Evolutionary conservation across 768 basidiomycete genomes (phyloP), one percentile per base, ranked within the genome.

Genomic region (Guyanaporus albipodus): DNA sequence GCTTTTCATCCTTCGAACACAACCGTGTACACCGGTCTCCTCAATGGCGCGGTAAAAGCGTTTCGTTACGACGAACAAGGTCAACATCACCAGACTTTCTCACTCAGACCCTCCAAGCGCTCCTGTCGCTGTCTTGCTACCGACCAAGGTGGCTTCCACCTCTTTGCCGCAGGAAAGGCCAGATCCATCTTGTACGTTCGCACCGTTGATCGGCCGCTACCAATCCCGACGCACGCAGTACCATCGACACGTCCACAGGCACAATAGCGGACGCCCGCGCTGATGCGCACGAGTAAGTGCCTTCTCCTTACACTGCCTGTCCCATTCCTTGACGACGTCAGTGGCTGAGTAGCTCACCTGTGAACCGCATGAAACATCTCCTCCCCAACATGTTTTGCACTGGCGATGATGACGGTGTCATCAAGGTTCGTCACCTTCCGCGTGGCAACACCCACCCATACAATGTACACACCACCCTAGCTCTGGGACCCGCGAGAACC

Each of bases 341-440:
- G 63, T 60, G 57, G 61, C 44, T 48, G 58, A 52, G 46, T 63
- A 93, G 90, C 44, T 78, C 82, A 21, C 79, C 93, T 8, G 86
- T 97, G 52, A 96, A 95, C 62, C 87, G 93, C 49, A 78, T 96
- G 28, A 83, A 83, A 55, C 73, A 74, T 53, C 67, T 91, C 34
- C 76, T 79, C 54, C 79, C 85, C 5, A 79, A 87, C 64, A 67
- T 91, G 46, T 64, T 95, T 14, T 80, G 82, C 17, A 91, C 89
- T 7, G 94, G 94, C 15, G 94, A 96, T 63, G 94, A 97, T 61
- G 91, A 94, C 44, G 94, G 94, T 27, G 82, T 92, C 19, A 82
- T 97, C 64, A 95, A 95, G 77, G 91, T 89, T 41, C 41, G 72
- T 54, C 23, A 29, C 28, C 51, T 32, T 38, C 38, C 18, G 18